Base-by-base conservation (phyloP, 306 rosid genomes). In the Dalbergia cochinchinensis region DNA sequence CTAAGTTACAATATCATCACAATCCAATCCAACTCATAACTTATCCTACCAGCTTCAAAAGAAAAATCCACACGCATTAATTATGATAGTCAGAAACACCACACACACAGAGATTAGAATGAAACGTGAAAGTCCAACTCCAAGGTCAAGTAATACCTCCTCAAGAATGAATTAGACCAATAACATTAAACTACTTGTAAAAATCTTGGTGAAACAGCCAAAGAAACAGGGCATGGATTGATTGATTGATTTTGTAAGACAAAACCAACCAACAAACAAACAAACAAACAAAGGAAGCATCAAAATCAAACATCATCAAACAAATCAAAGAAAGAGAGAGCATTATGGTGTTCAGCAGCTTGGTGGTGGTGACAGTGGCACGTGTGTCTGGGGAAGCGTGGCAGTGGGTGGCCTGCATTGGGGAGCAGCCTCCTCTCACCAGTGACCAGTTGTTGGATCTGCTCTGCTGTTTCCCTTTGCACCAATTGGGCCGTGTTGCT, bases 331-430 rank as follows among this genome's bases (percentile, higher is more conserved):
- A 58, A 16, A 26, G 18, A 59, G 41, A 4, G 19, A 15, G 2
- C 3, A 57, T 19, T 4, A 81, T 94, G 98, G 98, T 94, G 64
- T 90, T 90, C 84, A 89, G 83, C 88, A 87, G 94, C 82, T 5
- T 64, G 44, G 51, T 91, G 4, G 83, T 90, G 87, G 53, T 86
- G 8, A 76, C 90, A 3, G 96, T 92, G 63, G 98, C 96, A 18
- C 91, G 87, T 86, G 15, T 67, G 16, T 92, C 98, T 0, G 91
- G 96, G 0, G 84, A 89, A 65, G 82, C 77, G n/a, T 94, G 92
- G 94, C 96, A 94, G 70, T 69, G 78, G 47, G 35, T 80, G 34
- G 79, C 94, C 0, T 87, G 98, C 76, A 78, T 82, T 18, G 86
- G 87, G 10, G 96, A 89, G 33, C 91, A 89, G 33, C 91, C 88